Evolutionary conservation across 2,329 filamentous ascomycete species (phyloP).

Genomic region (Penicillium sp.): DNA sequence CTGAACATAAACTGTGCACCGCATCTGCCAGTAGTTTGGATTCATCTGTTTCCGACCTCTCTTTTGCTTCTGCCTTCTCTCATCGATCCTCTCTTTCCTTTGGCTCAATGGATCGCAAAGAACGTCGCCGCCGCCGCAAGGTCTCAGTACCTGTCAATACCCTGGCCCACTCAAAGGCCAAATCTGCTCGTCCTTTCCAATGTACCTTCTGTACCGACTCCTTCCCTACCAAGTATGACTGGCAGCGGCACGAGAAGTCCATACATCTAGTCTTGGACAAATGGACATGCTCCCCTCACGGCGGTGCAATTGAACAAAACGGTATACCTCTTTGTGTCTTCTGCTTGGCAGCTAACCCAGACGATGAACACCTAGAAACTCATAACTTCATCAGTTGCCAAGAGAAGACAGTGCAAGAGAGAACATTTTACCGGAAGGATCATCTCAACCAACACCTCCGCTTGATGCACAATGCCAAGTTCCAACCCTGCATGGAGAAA

Average conservation of each 20-base stretch:
- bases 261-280: constrained; percentile 57
- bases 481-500: constrained; percentile 54
- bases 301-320: constrained; percentile 51
- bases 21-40: constrained; percentile 56
- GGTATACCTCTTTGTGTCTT: constrained; percentile 58
- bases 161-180: constrained; percentile 42
- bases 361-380: constrained; percentile 55
- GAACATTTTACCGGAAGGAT: constrained; percentile 63
- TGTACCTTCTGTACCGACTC: constrained; percentile 59
- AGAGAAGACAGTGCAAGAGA: constrained; percentile 58
- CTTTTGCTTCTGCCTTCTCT: constrained; percentile 57
- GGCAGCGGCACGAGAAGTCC: constrained; percentile 59
- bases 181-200: constrained; percentile 51
- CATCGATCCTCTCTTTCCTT: constrained; percentile 56
- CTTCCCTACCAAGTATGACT: constrained; percentile 59
- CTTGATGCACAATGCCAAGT: constrained; percentile 58
- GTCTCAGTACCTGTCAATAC: constrained; percentile 43
- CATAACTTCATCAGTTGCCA: constrained; percentile 61
- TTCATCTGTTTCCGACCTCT: constrained; percentile 55
- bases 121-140: constrained; percentile 56
- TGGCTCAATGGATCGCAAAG: constrained; percentile 57
- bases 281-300: constrained; percentile 60
- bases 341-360: constrained; percentile 55
- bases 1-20: constrained; percentile 50
- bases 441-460: constrained; percentile 61